Percentiles rank a stretch among this genome's conserved stretches.
phyloP scores from a whole-genome alignment of 176 grass and related monocot species.

The Stipa capillata region DNA sequence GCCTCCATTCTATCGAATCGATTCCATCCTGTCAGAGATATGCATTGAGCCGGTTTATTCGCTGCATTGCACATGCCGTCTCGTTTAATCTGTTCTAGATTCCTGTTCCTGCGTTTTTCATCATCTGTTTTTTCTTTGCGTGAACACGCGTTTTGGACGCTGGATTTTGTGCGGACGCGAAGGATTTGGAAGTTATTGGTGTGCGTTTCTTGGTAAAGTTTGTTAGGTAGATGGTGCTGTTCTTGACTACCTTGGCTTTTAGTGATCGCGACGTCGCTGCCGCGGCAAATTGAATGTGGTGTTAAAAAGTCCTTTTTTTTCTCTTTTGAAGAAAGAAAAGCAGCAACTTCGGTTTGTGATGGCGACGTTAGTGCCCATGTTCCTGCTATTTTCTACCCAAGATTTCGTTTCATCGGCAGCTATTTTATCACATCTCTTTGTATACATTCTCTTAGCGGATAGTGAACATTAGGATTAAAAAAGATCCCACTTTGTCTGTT shows the following conservation, averaged over 20 bases:
- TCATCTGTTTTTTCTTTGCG: neutral
- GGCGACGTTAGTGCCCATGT: conserved; percentile 11
- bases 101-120: neutral
- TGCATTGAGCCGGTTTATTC: neutral
- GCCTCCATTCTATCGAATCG: neutral
- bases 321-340: neutral
- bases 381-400: neutral
- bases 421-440: neutral
- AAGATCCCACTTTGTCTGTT: neutral
- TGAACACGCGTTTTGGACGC: conserved; percentile 1
- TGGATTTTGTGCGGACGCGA: conserved; percentile 24
- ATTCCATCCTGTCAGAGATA: neutral
- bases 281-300: conserved; percentile 29
- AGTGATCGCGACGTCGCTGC: conserved; percentile 27
- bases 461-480: neutral
- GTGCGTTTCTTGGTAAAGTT: conserved; percentile 1
- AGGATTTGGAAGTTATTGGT: neutral
- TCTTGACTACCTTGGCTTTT: conserved; percentile 15
- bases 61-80: neutral
- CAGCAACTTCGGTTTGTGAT: conserved; percentile 11
- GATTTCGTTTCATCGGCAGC: conserved; percentile 5
- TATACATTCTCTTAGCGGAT: neutral
- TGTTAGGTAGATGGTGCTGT: conserved; percentile 19
- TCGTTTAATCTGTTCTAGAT: neutral
- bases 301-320: conserved; percentile 14